phyloP scores from a whole-genome alignment of 1,139 yeast genomes.

The Kodamaea plutei region DNA sequence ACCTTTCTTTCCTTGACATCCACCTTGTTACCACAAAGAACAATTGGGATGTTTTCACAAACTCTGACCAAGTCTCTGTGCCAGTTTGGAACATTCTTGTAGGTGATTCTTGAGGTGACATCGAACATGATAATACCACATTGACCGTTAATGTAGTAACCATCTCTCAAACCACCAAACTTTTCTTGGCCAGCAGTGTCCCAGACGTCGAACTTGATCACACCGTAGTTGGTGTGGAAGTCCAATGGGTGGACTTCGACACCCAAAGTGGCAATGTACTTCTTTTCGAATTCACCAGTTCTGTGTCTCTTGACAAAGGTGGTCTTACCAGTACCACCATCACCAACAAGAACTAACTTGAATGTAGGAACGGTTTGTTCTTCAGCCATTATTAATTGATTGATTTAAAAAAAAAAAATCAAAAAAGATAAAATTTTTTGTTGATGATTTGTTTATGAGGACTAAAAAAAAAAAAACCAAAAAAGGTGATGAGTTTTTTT shows the following conservation, averaged over 20 bases:
- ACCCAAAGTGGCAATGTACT: constrained; percentile 98
- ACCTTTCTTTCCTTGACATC: constrained; percentile 99
- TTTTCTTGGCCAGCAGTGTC: constrained; percentile 99
- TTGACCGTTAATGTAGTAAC: constrained; percentile 98
- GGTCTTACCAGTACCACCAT: constrained; percentile 99
- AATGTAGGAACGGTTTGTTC: constrained; percentile 95
- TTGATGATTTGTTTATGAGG: constrained; percentile 7
- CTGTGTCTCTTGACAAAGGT: constrained; percentile 99
- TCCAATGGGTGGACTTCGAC: constrained; percentile 99
- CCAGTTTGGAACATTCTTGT: constrained; percentile 99
- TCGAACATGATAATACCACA: constrained; percentile 99
- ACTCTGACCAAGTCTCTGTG: constrained; percentile 99
- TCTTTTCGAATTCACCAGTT: constrained; percentile 99
- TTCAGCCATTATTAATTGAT: constrained; percentile 48
- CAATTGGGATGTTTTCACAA: constrained; percentile 99
- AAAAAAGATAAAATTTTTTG: constrained; percentile 6
- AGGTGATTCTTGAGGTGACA: constrained; percentile 98
- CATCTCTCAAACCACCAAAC: constrained; percentile 99
- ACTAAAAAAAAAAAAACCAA: no score
- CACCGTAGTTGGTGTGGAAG: constrained; percentile 98
- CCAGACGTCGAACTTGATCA: constrained; percentile 99
- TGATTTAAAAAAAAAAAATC: constrained; percentile 6
- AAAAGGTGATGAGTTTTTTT: constrained; percentile 4
- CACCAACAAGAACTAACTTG: constrained; percentile 98
- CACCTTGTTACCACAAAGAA: constrained; percentile 98